These are phyloP conservation scores for Brassica nigra DNA, from an alignment of 345 rosid species.

Conservation along the genomic window DNA sequence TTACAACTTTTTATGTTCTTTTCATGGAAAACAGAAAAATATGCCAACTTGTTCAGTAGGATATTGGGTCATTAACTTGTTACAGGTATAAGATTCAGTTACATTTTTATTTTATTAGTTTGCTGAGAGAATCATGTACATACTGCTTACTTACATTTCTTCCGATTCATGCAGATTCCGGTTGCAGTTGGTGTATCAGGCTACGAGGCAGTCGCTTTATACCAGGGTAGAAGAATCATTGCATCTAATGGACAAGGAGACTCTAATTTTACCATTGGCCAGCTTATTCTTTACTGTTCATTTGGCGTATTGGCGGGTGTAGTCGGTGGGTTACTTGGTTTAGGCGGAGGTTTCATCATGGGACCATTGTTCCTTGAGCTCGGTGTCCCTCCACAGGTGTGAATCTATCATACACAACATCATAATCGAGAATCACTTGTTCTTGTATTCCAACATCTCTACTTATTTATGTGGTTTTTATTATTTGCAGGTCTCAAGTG, in stretches of 20 bases:
- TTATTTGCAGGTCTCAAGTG: slow-evolving; percentile 66
- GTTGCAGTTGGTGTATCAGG: slow-evolving; percentile 66
- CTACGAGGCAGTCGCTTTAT: slow-evolving; percentile 66
- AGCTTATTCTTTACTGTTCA: slow-evolving; percentile 57
- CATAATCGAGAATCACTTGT: neutral
- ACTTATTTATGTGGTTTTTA: neutral
- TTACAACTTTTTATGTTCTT: slow-evolving; percentile 14
- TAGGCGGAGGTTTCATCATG: slow-evolving; percentile 84
- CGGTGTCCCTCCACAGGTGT: slow-evolving; percentile 78
- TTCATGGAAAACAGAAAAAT: slow-evolving; percentile 49
- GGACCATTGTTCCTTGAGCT: slow-evolving; percentile 78
- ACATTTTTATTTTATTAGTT: neutral
- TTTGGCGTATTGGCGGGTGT: slow-evolving; percentile 67
- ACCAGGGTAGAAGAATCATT: slow-evolving; percentile 63
- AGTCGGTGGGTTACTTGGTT: slow-evolving; percentile 78
- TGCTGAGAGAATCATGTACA: neutral
- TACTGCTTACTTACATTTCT: neutral
- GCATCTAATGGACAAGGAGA: slow-evolving; percentile 61
- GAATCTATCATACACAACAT: neutral
- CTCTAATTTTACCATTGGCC: slow-evolving; percentile 44
- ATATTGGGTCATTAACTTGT: slow-evolving; percentile 66
- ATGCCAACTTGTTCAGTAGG: slow-evolving; percentile 57
- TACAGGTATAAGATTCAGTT: slow-evolving; percentile 50
- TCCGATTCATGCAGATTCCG: slow-evolving; percentile 53
- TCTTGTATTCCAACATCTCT: neutral